Evolutionary conservation across 352 stramenopile genomes (phyloP).

Genomic region (Blastocystis sp.): DNA sequence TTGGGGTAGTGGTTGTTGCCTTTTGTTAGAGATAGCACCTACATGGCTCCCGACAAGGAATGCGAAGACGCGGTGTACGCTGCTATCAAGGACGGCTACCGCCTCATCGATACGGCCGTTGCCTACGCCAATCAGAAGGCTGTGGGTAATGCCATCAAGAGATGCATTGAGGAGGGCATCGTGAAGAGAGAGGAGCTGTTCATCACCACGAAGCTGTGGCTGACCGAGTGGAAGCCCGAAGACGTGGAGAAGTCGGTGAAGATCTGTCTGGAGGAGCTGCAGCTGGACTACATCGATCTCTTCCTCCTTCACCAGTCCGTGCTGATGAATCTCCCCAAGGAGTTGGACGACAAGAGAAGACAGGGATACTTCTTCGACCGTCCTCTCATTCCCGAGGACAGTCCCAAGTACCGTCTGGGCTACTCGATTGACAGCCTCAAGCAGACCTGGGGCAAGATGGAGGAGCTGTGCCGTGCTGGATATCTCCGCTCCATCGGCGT

Average conservation of each 20-base stretch:
- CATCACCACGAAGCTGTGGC: constrained; percentile 71
- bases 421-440: constrained; percentile 22
- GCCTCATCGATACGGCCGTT: constrained; percentile 76
- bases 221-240: constrained; percentile 75
- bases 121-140: constrained; percentile 77
- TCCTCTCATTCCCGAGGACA: not conserved
- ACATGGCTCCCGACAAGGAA: constrained; percentile 69
- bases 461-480: constrained; percentile 71
- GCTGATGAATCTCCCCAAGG: constrained; percentile 32
- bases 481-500: constrained; percentile 75
- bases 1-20: constrained; percentile 6
- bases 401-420: constrained; percentile 11
- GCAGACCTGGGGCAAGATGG: constrained; percentile 16
- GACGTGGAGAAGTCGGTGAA: constrained; percentile 76
- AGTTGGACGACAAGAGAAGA: constrained; percentile 18
- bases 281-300: constrained; percentile 63
- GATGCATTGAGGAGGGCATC: constrained; percentile 68
- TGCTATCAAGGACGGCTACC: constrained; percentile 73
- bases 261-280: constrained; percentile 18
- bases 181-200: constrained; percentile 70
- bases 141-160: constrained; percentile 74
- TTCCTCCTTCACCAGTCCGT: constrained; percentile 49
- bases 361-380: constrained; percentile 33
- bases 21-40: constrained; percentile 46
- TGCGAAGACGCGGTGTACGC: constrained; percentile 71